Evolutionary conservation across 1,139 yeast genomes (phyloP), one percentile per base, ranked within the genome.

Genomic region (Groenewaldozyma auringiensis): DNA sequence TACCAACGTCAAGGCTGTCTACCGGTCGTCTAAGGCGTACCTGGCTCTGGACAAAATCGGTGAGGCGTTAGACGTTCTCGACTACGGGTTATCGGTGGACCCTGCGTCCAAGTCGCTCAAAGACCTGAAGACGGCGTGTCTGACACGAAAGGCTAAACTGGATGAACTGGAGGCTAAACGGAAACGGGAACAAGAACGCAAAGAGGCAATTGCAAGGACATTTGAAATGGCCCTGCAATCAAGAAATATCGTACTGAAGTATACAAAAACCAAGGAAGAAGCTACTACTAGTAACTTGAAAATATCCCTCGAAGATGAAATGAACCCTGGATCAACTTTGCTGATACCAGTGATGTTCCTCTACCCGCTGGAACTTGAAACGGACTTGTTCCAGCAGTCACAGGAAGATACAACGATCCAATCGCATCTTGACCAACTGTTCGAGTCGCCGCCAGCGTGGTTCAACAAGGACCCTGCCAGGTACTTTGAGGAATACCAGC

Each of bases 351-450:
- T 92, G 0, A 71, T 84, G 69, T 70, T 88, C 14, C 65, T 89
- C 49, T 92, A 88, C 56, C 97, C 97, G 13, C 76, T 92, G 3
- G 79, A 78, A 6, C 84, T 83, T 60, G 94, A 86, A 60, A 85
- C 89, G 54, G 96, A 89, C 62, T 81, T 81, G 55, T 69, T 89
- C 34, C 85, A 81, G 4, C 81, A 81, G 50, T 75, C 58, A 44
- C 82, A 82, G 50, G 73, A 84, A 13, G 76, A 92, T 49, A 94
- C 85, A 58, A 76, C 92, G 0, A 79, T 67, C 4, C 51, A 50
- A 4, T 63, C 59, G 6, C 52, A 58, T 29, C 45, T 69, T 1
- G 53, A 53, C 67, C 56, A 61, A 74, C 56, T 76, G 75, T 36
- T 72, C 77, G 66, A 81, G 44, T 71, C 87, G 55, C 87, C 92